Evolutionary conservation across 208 protist species (phyloP).

Genomic region (Angomonas deanei): DNA sequence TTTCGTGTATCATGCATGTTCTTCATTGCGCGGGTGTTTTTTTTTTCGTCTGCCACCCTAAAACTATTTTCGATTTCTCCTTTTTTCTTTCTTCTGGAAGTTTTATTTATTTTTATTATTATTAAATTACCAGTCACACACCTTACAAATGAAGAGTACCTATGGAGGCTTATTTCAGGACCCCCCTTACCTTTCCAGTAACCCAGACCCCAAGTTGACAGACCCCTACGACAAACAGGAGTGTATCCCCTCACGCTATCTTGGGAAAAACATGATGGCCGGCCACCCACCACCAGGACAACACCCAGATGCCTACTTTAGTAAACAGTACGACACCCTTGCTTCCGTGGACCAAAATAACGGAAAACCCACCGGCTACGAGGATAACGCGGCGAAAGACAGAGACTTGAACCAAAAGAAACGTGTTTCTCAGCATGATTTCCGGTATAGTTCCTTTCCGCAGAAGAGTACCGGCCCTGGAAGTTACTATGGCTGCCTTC

Average conservation of each 20-base stretch:
- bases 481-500: conserved; percentile 84
- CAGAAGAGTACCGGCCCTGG: conserved; percentile 72
- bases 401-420: conserved; percentile 18
- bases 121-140: neutral
- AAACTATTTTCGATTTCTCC: conserved; percentile 7
- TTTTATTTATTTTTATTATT: neutral
- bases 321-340: conserved; percentile 73
- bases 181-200: conserved; percentile 63
- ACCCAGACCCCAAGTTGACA: conserved; percentile 62
- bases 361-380: conserved; percentile 50
- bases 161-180: conserved; percentile 86
- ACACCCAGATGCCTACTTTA: conserved; percentile 55
- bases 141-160: conserved; percentile 49
- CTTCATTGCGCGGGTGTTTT: too few species aligned
- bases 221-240: conserved; percentile 83
- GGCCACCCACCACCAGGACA: conserved; percentile 26
- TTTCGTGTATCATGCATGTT: neutral
- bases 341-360: conserved; percentile 73
- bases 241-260: conserved; percentile 68
- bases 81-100: conserved; percentile 1
- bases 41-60: neutral
- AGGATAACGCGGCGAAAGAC: conserved; percentile 24
- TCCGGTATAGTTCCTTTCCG: conserved; percentile 63
- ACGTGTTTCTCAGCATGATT: conserved; percentile 58
- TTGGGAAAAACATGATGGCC: conserved; percentile 60